These are phyloP conservation scores for Zopfochytrium polystomum DNA, from an alignment of 371 early-diverging fungal species.

Conservation along the genomic window DNA sequence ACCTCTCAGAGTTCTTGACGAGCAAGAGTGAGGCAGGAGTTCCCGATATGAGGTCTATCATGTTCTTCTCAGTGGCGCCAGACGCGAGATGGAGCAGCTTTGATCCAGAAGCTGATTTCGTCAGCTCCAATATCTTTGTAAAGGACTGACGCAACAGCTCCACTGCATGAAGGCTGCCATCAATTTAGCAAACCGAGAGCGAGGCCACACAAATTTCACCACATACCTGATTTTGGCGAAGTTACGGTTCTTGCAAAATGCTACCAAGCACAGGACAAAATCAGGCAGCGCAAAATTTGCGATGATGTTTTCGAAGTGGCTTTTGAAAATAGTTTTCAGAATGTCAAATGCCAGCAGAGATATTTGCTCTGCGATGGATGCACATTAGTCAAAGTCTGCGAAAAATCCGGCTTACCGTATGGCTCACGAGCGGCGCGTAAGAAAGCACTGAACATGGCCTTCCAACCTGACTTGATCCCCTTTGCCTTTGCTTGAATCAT, in stretches of 20 bases:
- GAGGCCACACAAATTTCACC: background rate
- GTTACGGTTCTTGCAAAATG: constrained; percentile 52
- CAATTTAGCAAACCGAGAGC: background rate
- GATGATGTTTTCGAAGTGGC: constrained; percentile 47
- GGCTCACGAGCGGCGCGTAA: constrained; percentile 73
- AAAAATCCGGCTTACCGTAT: constrained; percentile 42
- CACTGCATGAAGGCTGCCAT: constrained; percentile 38
- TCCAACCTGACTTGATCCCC: constrained; percentile 83
- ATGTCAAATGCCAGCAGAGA: constrained; percentile 51
- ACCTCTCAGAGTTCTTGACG: constrained; percentile 15
- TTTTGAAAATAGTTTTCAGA: constrained; percentile 44
- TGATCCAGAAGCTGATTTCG: constrained; percentile 27
- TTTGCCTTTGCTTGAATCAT: constrained; percentile 75
- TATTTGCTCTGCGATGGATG: constrained; percentile 40
- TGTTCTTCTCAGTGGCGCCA: constrained; percentile 33
- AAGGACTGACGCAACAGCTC: constrained; percentile 44
- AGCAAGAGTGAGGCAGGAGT: constrained; percentile 13
- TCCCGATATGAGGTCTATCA: constrained; percentile 31
- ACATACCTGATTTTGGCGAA: constrained; percentile 41
- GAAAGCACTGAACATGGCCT: constrained; percentile 80
- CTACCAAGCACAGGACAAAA: constrained; percentile 48
- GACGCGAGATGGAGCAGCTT: constrained; percentile 47
- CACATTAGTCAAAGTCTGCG: background rate
- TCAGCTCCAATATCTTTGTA: constrained; percentile 36
- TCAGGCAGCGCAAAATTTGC: constrained; percentile 48